phyloP scores from a whole-genome alignment of 805 yeast genomes.

The Helenozyma baotianmanensis region DNA sequence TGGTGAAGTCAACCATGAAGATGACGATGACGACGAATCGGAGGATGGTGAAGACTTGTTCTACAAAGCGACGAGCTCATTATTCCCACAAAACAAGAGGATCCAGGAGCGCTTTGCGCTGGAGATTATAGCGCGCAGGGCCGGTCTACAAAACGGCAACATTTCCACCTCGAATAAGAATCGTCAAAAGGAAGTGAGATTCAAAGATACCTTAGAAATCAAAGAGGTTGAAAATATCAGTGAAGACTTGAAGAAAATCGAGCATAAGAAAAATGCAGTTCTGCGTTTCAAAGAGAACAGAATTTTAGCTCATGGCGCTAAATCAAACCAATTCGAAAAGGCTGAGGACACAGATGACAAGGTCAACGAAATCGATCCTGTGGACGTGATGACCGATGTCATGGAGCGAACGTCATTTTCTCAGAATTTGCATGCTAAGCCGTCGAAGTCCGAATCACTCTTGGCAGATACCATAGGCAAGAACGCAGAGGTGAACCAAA shows the following conservation, averaged over 20 bases:
- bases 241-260: constrained; percentile 35
- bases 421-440: not conserved
- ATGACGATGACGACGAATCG: constrained; percentile 31
- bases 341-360: not conserved
- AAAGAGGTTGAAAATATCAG: constrained; percentile 59
- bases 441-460: not conserved
- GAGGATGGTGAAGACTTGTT: constrained; percentile 33
- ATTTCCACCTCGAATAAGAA: no score
- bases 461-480: no score
- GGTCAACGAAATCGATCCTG: not conserved
- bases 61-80: not conserved
- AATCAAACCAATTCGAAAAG: not conserved
- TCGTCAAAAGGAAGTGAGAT: constrained; percentile 56
- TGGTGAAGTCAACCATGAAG: constrained; percentile 16
- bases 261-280: constrained; percentile 15
- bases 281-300: constrained; percentile 18
- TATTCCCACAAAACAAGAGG: not conserved
- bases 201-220: constrained; percentile 49
- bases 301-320: constrained; percentile 5
- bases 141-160: no score
- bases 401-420: not conserved
- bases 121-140: no score
- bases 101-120: not conserved
- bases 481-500: no score
- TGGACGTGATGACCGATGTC: constrained; percentile 1